A percentile compares a stretch with the other conserved stretches of the same genome.
Evolutionary conservation across 179 eudicot genomes (phyloP).

Genomic region (Beta macrorhiza): DNA sequence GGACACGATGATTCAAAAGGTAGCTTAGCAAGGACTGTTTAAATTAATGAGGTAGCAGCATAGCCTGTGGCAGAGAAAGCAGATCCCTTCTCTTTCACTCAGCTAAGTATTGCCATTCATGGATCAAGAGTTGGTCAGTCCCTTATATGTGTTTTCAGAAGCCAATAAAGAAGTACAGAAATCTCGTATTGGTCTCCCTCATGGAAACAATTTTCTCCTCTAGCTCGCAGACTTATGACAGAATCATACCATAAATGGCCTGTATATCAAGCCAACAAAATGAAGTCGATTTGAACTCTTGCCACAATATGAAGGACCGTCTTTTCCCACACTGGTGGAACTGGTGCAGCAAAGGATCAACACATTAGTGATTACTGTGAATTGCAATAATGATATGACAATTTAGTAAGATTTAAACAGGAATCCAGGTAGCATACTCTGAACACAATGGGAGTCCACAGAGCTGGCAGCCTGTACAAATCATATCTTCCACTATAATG

Average conservation of each 20-base stretch:
- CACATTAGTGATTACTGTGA: slow-evolving; percentile 9
- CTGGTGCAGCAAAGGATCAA: slow-evolving; percentile 33
- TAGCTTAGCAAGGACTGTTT: background rate
- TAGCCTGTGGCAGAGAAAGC: background rate
- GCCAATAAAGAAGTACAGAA: background rate
- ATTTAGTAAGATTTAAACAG: background rate
- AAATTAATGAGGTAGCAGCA: background rate
- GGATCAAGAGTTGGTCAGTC: background rate
- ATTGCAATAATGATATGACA: background rate
- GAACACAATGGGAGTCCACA: slow-evolving; percentile 61
- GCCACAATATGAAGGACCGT: slow-evolving; percentile 48
- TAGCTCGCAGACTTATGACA: background rate
- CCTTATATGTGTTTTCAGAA: background rate
- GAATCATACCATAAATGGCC: slow-evolving; percentile 74
- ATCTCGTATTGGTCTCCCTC: background rate
- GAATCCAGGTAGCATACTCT: slow-evolving; percentile 28
- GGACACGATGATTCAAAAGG: background rate
- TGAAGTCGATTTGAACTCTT: slow-evolving; percentile 63
- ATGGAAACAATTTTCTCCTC: background rate
- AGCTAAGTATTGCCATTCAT: background rate
- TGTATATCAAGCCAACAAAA: slow-evolving; percentile 48
- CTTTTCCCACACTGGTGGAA: slow-evolving; percentile 33
- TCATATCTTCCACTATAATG: slow-evolving; percentile 60
- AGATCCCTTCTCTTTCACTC: background rate
- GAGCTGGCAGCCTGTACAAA: slow-evolving; percentile 64